Conservation (phyloP, 202 grass and related monocot genomes). For the Schoenoplectus tabernaemontani region DNA sequence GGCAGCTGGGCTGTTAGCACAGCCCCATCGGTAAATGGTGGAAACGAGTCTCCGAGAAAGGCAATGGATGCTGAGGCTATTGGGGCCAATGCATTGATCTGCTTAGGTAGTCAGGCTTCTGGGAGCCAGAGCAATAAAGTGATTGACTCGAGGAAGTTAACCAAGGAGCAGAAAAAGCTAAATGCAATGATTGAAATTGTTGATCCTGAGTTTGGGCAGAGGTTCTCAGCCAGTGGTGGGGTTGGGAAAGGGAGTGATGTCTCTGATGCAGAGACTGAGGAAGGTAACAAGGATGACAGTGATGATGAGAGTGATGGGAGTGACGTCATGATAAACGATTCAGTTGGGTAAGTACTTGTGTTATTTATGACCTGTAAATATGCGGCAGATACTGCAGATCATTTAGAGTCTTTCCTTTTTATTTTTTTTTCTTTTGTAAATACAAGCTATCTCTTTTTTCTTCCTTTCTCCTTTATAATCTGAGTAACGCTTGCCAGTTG, state of each 20-base stretch:
- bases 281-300: slow-evolving; percentile 27
- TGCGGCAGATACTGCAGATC: not conserved
- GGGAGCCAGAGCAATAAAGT: slow-evolving; percentile 55
- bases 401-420: not conserved
- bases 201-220: slow-evolving; percentile 50
- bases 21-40: slow-evolving; percentile 46
- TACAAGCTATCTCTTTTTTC: slow-evolving; percentile 11
- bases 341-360: slow-evolving; percentile 31
- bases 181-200: slow-evolving; percentile 65
- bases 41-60: slow-evolving; percentile 21
- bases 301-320: slow-evolving; percentile 7
- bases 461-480: not conserved
- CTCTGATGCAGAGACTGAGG: slow-evolving; percentile 44
- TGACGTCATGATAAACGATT: slow-evolving; percentile 42
- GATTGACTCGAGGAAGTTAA: slow-evolving; percentile 25
- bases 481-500: not conserved
- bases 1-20: slow-evolving; percentile 86
- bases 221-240: slow-evolving; percentile 26
- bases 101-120: slow-evolving; percentile 45
- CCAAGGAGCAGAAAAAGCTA: slow-evolving; percentile 30
- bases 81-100: slow-evolving; percentile 22
- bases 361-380: slow-evolving; percentile 10
- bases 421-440: not conserved
- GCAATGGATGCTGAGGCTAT: slow-evolving; percentile 25
- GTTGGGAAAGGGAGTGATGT: slow-evolving; percentile 24